phyloP scores from a whole-genome alignment of 1,139 yeast species.

The Pichiaceae sp. region DNA sequence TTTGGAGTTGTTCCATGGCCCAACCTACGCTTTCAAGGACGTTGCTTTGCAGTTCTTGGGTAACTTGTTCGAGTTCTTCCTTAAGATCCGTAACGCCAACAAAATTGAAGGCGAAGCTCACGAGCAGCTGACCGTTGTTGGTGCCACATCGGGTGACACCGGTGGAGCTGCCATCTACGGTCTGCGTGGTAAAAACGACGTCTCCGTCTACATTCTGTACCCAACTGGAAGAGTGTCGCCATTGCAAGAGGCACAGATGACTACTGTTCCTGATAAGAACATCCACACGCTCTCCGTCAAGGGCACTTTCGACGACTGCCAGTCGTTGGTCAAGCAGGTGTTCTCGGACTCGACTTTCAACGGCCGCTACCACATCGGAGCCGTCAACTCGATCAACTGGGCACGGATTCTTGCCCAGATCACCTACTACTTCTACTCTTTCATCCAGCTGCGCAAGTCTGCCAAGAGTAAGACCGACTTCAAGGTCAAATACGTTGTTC shows the following conservation, averaged over 20 bases:
- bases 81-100: slow-evolving; percentile 67
- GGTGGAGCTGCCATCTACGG: slow-evolving; percentile 99
- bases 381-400: slow-evolving; percentile 98
- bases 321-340: slow-evolving; percentile 87
- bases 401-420: slow-evolving; percentile 97
- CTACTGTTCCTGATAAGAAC: slow-evolving; percentile 89
- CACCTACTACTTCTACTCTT: slow-evolving; percentile 90
- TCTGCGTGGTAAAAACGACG: slow-evolving; percentile 91
- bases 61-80: slow-evolving; percentile 86
- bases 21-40: slow-evolving; percentile 97
- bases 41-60: slow-evolving; percentile 98
- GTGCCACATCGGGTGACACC: slow-evolving; percentile 98
- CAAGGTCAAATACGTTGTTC: slow-evolving; percentile 80
- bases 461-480: slow-evolving; percentile 21
- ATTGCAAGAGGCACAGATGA: slow-evolving; percentile 97
- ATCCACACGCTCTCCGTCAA: slow-evolving; percentile 92
- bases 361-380: slow-evolving; percentile 86
- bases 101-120: slow-evolving; percentile 44
- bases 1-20: slow-evolving; percentile 95
- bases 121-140: slow-evolving; percentile 88
- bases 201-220: slow-evolving; percentile 87
- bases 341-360: slow-evolving; percentile 88
- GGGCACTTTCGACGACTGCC: slow-evolving; percentile 98
- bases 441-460: slow-evolving; percentile 59
- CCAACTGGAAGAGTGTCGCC: slow-evolving; percentile 98